phyloP scores from a whole-genome alignment of 2,329 filamentous ascomycete genomes.

The Beauveria australis region DNA sequence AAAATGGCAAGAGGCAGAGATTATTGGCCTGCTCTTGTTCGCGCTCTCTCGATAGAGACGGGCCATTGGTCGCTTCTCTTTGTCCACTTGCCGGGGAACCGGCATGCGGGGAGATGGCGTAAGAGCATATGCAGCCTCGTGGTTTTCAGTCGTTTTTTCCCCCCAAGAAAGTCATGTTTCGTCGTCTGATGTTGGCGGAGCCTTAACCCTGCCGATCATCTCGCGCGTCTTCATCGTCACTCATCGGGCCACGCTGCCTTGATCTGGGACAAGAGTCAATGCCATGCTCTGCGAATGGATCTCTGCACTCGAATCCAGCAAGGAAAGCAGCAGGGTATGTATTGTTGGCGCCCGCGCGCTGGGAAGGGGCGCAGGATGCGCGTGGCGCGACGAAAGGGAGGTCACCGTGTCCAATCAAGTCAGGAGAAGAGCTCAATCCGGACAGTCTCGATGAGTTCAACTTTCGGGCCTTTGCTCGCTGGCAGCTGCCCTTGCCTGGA shows the following conservation, averaged over 20 bases:
- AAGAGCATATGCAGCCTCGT: conserved; percentile 1
- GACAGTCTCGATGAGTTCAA: background rate
- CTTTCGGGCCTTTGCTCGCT: background rate
- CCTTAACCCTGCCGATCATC: too few species aligned
- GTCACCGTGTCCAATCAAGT: background rate
- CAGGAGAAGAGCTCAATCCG: background rate
- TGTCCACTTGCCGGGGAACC: background rate
- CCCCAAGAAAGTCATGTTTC: background rate
- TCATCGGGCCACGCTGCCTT: too few species aligned
- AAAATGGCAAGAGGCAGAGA: background rate
- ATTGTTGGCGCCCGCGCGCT: too few species aligned
- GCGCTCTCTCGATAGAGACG: background rate
- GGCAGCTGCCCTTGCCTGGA: background rate
- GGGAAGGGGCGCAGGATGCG: too few species aligned
- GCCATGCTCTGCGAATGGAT: too few species aligned
- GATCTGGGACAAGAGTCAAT: too few species aligned
- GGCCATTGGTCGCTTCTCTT: background rate
- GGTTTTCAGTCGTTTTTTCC: background rate
- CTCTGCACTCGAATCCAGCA: too few species aligned
- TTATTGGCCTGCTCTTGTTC: background rate
- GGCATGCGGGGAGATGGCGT: conserved; percentile 6
- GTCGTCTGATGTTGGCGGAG: background rate
- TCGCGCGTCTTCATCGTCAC: too few species aligned
- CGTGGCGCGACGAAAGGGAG: too few species aligned
- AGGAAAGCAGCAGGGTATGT: too few species aligned